A percentile compares a stretch with the other conserved stretches of the same genome.
These are phyloP conservation scores for Globisporangium nagaii DNA, from an alignment of 352 stramenopile species.

Conservation along the genomic window DNA sequence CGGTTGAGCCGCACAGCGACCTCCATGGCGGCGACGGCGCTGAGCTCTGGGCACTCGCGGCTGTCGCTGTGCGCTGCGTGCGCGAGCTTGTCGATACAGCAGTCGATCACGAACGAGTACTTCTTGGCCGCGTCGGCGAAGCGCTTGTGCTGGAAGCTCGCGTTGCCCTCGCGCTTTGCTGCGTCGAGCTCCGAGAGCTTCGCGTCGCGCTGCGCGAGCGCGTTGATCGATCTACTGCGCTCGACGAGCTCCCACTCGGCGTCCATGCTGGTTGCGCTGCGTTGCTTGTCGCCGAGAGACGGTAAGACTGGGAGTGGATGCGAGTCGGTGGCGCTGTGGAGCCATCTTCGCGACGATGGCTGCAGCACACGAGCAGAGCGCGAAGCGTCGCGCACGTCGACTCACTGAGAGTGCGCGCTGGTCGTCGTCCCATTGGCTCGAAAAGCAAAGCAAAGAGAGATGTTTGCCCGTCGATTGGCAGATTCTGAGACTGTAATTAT, in stretches of 20 bases:
- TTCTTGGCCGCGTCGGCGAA: conserved; percentile 37
- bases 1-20: conserved; percentile 60
- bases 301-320: no score
- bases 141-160: conserved; percentile 38
- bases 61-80: not conserved
- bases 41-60: not conserved
- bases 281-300: not conserved
- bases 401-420: conserved; percentile 5
- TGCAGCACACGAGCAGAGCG: not conserved
- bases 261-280: conserved; percentile 15
- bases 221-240: conserved; percentile 9
- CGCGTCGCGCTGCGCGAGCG: conserved; percentile 9
- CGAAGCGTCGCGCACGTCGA: conserved; percentile 1
- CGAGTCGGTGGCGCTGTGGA: no score
- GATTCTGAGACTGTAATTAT: conserved; percentile 57
- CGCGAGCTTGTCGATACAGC: not conserved
- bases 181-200: conserved; percentile 23
- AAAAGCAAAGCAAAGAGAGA: conserved; percentile 15
- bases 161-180: conserved; percentile 57
- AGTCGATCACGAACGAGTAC: conserved; percentile 38
- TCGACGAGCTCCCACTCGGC: conserved; percentile 18
- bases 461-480: conserved; percentile 84
- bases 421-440: conserved; percentile 13
- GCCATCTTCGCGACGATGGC: no score
- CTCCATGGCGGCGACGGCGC: conserved; percentile 23